These are phyloP conservation scores for Aspergillus neoniger DNA, from an alignment of 2,329 filamentous ascomycete species.

Conservation along the genomic window DNA sequence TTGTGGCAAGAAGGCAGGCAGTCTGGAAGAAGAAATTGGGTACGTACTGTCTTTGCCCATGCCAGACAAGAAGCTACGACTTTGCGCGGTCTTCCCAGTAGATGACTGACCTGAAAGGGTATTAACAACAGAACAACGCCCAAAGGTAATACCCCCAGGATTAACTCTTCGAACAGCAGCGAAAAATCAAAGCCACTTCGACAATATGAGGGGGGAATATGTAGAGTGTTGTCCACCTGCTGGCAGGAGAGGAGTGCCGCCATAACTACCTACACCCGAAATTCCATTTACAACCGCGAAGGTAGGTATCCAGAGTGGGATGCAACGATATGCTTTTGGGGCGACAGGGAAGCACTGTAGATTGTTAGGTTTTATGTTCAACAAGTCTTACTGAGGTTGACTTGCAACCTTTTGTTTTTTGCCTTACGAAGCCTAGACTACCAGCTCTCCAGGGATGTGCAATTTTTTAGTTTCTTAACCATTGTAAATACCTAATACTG, in stretches of 20 bases:
- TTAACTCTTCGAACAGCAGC: conserved; percentile 49
- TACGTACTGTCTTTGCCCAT: conserved; percentile 40
- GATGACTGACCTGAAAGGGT: conserved; percentile 39
- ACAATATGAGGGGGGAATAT: conserved; percentile 37
- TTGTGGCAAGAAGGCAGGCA: background rate
- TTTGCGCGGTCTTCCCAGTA: conserved; percentile 38
- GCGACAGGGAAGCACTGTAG: background rate
- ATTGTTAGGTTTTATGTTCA: conserved; percentile 2
- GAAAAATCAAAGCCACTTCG: conserved; percentile 49
- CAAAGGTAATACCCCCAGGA: conserved; percentile 42
- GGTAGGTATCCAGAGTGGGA: background rate
- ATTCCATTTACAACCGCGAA: conserved; percentile 22
- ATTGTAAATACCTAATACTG: background rate
- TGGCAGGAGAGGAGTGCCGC: conserved; percentile 32
- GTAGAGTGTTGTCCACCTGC: conserved; percentile 39
- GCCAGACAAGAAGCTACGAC: conserved; percentile 35
- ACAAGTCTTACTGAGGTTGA: background rate
- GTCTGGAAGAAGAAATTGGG: background rate
- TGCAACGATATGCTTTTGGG: background rate
- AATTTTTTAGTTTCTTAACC: background rate
- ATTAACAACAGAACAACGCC: conserved; percentile 37
- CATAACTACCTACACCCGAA: conserved; percentile 30
- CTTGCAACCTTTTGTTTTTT: background rate
- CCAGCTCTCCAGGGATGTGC: background rate
- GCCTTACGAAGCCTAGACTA: background rate